Base-by-base conservation (phyloP, 2,329 filamentous ascomycete species). In the Aspergillus spinulosporus region DNA sequence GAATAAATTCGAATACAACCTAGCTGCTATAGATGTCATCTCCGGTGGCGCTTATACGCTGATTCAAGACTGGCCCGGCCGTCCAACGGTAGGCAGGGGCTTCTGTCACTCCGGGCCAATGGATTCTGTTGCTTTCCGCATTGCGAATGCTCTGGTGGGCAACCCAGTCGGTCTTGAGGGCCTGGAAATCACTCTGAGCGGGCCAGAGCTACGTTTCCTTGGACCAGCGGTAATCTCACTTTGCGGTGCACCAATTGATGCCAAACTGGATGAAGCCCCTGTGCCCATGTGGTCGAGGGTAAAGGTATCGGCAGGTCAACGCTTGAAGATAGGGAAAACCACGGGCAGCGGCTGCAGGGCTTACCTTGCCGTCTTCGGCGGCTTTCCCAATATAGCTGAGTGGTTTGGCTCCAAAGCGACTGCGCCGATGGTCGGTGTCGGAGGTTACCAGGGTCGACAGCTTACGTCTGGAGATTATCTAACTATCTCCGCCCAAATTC, bases 331-430 rank as follows among this genome's bases (percentile, higher is more conserved):
- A 37, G 84, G 84, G 0, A 82, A 80, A 58, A 76, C 79, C 0
- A 78, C 72, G 4, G 77, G 73, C 12, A 75, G 76, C 2, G 83
- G 84, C 0, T 84, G 82, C 62, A 75, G 85, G 49, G 75, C 79
- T 1, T 87, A 87, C 63, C 74, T 87, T 1, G 83, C 83, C 4
- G 74, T 87, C 1, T 76, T 78, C 51, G 82, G 82, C 5, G 82
- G 82, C 0, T 77, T 85, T 53, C 78, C 79, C 1, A 72, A 71
- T n/a, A 76, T 86, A 0, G 80, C 83, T 9, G 71, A 78, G 4
- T 85, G 81, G 67, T 84, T 86, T 52, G 80, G 80, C 1, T 84
- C 81, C 14, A 86, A 86, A 62, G 79, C 82, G 0, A 86, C 84
- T 0, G 79, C 79, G 28, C 83, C 84, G 1, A 74, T 82, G 49